phyloP scores from a whole-genome alignment of 495 filamentous ascomycete genomes.

The Penicillium alfredii region DNA sequence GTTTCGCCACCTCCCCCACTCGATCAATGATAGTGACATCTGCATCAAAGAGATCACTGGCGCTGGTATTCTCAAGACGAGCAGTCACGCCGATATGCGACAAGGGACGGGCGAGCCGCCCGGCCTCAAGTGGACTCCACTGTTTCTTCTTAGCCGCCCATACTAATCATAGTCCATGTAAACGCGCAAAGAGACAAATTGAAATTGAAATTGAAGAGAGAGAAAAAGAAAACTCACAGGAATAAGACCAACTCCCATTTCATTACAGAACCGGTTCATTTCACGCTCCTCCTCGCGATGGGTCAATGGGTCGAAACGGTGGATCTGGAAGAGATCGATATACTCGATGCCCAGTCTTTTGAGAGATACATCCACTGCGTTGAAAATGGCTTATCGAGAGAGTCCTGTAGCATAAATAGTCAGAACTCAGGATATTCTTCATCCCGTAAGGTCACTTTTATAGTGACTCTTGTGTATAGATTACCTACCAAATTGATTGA shows the following conservation, averaged over 20 bases:
- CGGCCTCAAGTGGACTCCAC: slow-evolving; percentile 45
- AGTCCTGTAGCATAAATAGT: too few species aligned
- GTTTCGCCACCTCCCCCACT: slow-evolving; percentile 53
- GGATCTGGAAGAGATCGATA: slow-evolving; percentile 65
- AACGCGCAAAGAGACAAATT: not conserved
- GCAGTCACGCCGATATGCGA: slow-evolving; percentile 18
- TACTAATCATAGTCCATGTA: too few species aligned
- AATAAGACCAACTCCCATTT: slow-evolving; percentile 9
- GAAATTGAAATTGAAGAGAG: not conserved
- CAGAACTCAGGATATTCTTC: too few species aligned
- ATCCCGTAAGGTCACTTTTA: too few species aligned
- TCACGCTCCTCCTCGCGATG: slow-evolving; percentile 48
- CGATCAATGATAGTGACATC: slow-evolving; percentile 46
- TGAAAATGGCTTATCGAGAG: slow-evolving; percentile 57
- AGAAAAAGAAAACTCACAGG: slow-evolving; percentile 12
- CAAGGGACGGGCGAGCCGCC: slow-evolving; percentile 34
- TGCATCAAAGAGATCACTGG: slow-evolving; percentile 21
- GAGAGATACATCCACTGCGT: slow-evolving; percentile 57
- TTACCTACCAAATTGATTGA: slow-evolving; percentile 31
- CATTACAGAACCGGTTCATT: slow-evolving; percentile 22
- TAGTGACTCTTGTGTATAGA: not conserved
- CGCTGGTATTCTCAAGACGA: slow-evolving; percentile 9
- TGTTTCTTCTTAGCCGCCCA: too few species aligned
- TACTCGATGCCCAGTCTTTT: slow-evolving; percentile 55
- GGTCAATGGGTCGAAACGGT: slow-evolving; percentile 54